Evolutionary conservation across 1,284 basidiomycete genomes (phyloP).

Genomic region (Apiotrichum laibachii): DNA sequence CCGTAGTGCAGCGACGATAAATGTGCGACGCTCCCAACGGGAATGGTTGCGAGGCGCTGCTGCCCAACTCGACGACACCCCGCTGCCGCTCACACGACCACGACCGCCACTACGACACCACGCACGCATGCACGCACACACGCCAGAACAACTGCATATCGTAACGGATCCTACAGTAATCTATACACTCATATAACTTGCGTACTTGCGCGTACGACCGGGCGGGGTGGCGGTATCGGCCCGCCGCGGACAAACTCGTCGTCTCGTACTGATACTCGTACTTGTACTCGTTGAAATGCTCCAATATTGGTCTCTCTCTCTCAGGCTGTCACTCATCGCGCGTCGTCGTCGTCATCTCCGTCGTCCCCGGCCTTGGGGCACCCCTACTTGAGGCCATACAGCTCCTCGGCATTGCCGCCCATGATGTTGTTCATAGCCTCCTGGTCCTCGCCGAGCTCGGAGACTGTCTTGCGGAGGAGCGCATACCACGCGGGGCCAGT

Average conservation of each 20-base stretch:
- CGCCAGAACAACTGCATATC: neutral
- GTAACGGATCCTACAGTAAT: slow-evolving; percentile 1
- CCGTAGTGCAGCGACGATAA: no score
- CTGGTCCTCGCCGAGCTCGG: slow-evolving; percentile 77
- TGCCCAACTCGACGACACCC: no score
- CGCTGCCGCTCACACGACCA: no score
- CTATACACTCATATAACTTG: neutral
- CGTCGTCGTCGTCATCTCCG: neutral
- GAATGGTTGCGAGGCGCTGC: no score
- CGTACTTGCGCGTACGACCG: no score
- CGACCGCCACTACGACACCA: no score
- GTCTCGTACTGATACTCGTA: neutral
- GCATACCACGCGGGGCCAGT: slow-evolving; percentile 71
- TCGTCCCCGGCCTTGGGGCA: neutral
- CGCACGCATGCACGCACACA: no score
- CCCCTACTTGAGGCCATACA: neutral
- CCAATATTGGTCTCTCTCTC: neutral
- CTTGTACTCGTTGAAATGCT: no score
- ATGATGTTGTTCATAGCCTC: slow-evolving; percentile 58
- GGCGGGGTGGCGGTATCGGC: no score
- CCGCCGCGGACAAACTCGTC: neutral
- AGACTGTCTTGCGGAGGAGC: slow-evolving; percentile 70
- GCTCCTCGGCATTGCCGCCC: slow-evolving; percentile 31
- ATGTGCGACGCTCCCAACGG: no score
- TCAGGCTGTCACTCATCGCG: neutral